Evolutionary conservation across 345 rosid genomes (phyloP).

Genomic region (Populus tremula): DNA sequence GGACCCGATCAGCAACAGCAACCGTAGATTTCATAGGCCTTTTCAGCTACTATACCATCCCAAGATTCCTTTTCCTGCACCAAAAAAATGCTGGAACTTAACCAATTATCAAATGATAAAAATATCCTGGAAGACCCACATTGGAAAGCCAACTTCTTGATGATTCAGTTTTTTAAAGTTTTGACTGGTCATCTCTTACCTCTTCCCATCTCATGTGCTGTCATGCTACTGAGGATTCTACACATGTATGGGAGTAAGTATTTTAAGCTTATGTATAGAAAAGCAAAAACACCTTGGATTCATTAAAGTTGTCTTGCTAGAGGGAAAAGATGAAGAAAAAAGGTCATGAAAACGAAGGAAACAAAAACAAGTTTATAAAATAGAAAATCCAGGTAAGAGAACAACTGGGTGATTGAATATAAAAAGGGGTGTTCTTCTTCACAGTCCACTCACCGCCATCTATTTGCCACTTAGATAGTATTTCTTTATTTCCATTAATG

Average conservation of each 20-base stretch:
- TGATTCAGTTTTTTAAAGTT: neutral
- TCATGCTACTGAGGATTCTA: conserved; percentile 11
- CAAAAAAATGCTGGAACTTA: neutral
- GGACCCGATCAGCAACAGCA: conserved; percentile 4
- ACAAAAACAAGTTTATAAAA: neutral
- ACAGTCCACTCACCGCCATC: conserved; percentile 33
- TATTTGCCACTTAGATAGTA: conserved; percentile 39
- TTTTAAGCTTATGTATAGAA: conserved; percentile 1
- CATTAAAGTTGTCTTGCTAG: conserved; percentile 29
- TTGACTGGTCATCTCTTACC: conserved; percentile 27
- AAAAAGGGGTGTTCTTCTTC: conserved; percentile 19
- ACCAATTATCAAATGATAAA: neutral
- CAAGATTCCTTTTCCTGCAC: conserved; percentile 7
- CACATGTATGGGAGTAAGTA: conserved; percentile 21
- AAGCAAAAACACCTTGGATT: conserved; percentile 37
- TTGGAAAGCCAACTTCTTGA: conserved; percentile 11
- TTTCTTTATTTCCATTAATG: conserved; percentile 23
- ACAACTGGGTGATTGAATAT: conserved; percentile 6
- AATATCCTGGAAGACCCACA: conserved; percentile 8
- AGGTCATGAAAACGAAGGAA: conserved; percentile 14
- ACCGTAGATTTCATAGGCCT: neutral
- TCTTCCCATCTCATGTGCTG: conserved; percentile 12
- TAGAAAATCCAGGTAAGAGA: conserved; percentile 30
- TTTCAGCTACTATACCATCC: neutral
- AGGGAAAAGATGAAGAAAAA: neutral